Conservation (phyloP, 495 filamentous ascomycete genomes). For the Aspergillus incahuasiensis region DNA sequence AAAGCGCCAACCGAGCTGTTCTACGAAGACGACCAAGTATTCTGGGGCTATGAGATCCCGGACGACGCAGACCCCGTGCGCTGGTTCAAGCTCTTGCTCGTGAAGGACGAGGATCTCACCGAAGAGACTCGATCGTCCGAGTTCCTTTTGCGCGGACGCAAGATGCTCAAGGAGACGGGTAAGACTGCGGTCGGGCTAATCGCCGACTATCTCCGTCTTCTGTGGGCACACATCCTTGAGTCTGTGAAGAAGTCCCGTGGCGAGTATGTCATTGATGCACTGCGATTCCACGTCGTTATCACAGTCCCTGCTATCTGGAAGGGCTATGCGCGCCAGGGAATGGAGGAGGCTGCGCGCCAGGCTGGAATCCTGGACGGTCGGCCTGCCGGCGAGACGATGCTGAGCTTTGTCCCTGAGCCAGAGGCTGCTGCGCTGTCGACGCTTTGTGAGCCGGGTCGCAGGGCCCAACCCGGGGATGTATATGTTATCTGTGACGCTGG, state of each 20-base stretch:
- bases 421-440: conserved; percentile 8
- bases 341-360: conserved; percentile 8
- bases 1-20: conserved; percentile 9
- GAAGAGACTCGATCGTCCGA: conserved; percentile 1
- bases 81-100: conserved; percentile 8
- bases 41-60: conserved; percentile 10
- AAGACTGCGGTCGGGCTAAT: conserved; percentile 7
- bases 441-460: conserved; percentile 8
- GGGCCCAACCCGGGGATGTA: conserved; percentile 1
- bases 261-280: conserved; percentile 6
- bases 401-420: conserved; percentile 9
- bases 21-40: conserved; percentile 7
- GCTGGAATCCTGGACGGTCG: conserved; percentile 1
- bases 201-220: conserved; percentile 3
- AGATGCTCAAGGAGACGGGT: conserved; percentile 8
- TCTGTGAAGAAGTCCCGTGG: conserved; percentile 3
- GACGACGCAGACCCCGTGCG: conserved; percentile 7
- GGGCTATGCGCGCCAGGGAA: conserved; percentile 8
- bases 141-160: conserved; percentile 3
- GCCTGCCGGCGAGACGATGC: conserved; percentile 2
- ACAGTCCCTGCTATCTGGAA: conserved; percentile 11
- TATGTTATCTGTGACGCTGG: conserved; percentile 12
- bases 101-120: conserved; percentile 5
- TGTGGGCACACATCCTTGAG: conserved; percentile 7
- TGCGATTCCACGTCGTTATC: conserved; percentile 9